Base-by-base conservation (phyloP, 31 red algal species). In the Odonthalia washingtoniensis region DNA sequence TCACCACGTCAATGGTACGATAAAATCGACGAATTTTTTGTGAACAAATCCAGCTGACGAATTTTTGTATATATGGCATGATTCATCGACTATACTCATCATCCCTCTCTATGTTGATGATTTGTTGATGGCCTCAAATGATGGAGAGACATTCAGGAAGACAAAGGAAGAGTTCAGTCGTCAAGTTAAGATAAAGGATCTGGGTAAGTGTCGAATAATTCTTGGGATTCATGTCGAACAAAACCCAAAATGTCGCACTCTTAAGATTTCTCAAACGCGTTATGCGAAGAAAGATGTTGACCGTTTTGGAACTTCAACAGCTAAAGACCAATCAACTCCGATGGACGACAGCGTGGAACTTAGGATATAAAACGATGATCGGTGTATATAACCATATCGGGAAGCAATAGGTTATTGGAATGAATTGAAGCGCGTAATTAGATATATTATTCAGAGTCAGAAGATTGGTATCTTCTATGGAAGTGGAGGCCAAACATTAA, bases 111-210 rank as follows among this genome's bases (percentile, higher is more conserved):
- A n/a, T n/a, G n/a, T n/a, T n/a, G n/a, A n/a, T n/a, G n/a, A n/a
- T n/a, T n/a, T n/a, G n/a, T n/a, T n/a, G n/a, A n/a, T n/a, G n/a
- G n/a, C n/a, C n/a, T n/a, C n/a, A n/a, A n/a, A n/a, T n/a, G n/a
- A n/a, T n/a, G n/a, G n/a, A n/a, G n/a, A n/a, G n/a, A n/a, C n/a
- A n/a, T n/a, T n/a, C n/a, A n/a, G n/a, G n/a, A n/a, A n/a, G n/a
- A n/a, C 4, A 72, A 84, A 14, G 46, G 61, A n/a, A n/a, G n/a
- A n/a, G n/a, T n/a, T n/a, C n/a, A n/a, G n/a, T n/a, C n/a, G n/a
- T n/a, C n/a, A n/a, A 36, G 64, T 82, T 45, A 16, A 57, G 17
- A 67, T 82, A 61, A 68, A 82, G 57, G 79, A 82, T 61, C 57
- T 69, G 3, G 28, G 62, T 21, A 61, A 68, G 24, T 45, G 14